Evolutionary conservation across 345 rosid species (phyloP), one percentile per base, ranked within the genome.

Genomic region (Orychophragmus violaceus): DNA sequence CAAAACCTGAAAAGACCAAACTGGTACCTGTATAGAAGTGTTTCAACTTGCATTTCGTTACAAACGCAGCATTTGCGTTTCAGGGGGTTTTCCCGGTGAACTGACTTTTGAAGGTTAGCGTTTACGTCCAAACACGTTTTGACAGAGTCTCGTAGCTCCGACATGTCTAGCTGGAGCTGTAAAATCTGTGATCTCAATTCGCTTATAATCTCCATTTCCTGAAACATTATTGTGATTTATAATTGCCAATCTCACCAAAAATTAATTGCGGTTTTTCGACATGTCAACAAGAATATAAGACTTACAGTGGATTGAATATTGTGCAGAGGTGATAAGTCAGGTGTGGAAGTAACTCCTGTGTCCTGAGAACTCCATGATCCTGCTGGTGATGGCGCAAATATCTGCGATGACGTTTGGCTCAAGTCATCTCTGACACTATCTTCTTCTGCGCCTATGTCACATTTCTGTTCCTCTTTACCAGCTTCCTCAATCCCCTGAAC

Each of bases 31-130:
- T 89, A 89, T 58, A 89, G 53, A 67, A 92, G 83, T 12, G 96
- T 80, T 74, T 92, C 95, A 21, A 86, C 85, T 53, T 74, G 82
- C 80, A 55, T 74, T 71, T 80, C 95, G 19, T 80, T 76, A 81
- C 98, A 92, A 72, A 89, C 81, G 69, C 93, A 80, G 56, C 96
- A 89, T 51, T 17, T 83, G 63, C 82, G 90, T 64, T 74, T 81
- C 66, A 67, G 62, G 10, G 69, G 73, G 30, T 69, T 77, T 71
- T 85, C 79, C 11, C 29, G 79, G 28, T 74, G 81, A 59, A 73
- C 36, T 44, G 82, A 80, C 52, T 68, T 78, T 36, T 80, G 86
- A 71, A 79, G 32, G 30, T 74, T 79, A 48, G 79, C 68, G 67
- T 93, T 91, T 82, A 80, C 82, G 27, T 84, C 78, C 64, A 86